These are phyloP conservation scores for Leishmania lainsoni DNA, from an alignment of 208 protist genomes.

Conservation along the genomic window DNA sequence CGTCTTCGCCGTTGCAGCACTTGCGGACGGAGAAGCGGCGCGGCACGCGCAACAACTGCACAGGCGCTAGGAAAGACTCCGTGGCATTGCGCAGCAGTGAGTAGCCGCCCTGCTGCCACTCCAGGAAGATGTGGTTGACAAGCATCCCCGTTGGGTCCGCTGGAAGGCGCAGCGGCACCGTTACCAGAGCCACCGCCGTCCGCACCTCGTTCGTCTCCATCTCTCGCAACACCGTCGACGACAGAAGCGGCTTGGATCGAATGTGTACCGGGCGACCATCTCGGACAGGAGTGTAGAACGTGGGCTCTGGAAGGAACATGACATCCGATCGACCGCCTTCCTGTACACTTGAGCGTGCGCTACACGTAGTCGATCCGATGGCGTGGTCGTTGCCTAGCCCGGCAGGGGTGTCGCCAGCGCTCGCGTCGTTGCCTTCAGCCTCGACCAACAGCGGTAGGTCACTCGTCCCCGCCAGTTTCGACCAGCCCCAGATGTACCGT, in stretches of 20 bases:
- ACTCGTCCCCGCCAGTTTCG: conserved; percentile 56
- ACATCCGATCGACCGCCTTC: not conserved
- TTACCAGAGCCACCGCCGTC: conserved; percentile 46
- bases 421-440: conserved; percentile 2
- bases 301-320: conserved; percentile 32
- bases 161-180: conserved; percentile 11
- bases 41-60: conserved; percentile 37
- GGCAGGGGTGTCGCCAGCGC: not conserved
- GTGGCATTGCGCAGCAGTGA: conserved; percentile 55
- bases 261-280: conserved; percentile 50
- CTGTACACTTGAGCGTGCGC: not conserved
- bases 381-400: not conserved
- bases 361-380: not conserved
- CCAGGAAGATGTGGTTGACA: conserved; percentile 41
- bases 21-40: conserved; percentile 32
- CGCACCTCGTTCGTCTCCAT: conserved; percentile 78
- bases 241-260: conserved; percentile 46
- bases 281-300: conserved; percentile 57
- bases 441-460: conserved; percentile 55
- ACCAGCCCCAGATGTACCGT: conserved; percentile 80
- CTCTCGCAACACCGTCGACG: conserved; percentile 35
- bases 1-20: conserved; percentile 15
- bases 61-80: conserved; percentile 48
- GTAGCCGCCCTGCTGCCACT: conserved; percentile 75
- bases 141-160: not conserved